These are phyloP conservation scores for Boletus tomentosulus DNA, from an alignment of 768 basidiomycete species.

Conservation along the genomic window DNA sequence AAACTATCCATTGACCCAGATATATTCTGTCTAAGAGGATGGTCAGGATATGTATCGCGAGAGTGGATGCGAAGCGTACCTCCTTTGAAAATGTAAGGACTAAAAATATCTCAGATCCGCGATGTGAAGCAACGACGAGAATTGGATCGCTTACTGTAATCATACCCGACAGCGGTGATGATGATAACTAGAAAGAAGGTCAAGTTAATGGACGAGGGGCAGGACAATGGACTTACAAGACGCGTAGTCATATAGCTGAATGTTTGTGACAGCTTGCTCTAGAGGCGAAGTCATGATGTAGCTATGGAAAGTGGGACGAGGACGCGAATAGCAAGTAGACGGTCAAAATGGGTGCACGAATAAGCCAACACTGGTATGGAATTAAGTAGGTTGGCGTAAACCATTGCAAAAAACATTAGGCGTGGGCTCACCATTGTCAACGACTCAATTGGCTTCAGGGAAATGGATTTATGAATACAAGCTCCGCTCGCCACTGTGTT, in stretches of 20 bases:
- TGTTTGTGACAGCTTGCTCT: background rate
- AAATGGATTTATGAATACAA: too few species aligned
- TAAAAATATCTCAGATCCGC: background rate
- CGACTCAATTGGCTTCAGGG: too few species aligned
- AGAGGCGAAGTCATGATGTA: background rate
- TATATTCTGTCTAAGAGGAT: background rate
- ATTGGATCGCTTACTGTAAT: background rate
- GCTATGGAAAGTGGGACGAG: background rate
- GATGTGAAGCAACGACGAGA: background rate
- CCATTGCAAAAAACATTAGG: too few species aligned
- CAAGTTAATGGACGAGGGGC: background rate
- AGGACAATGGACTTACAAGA: background rate
- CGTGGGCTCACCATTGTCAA: too few species aligned
- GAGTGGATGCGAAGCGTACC: background rate
- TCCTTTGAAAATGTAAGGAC: background rate
- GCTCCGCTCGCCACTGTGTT: too few species aligned
- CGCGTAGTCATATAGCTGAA: background rate
- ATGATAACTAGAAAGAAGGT: background rate
- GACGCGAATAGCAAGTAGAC: too few species aligned
- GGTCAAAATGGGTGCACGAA: too few species aligned
- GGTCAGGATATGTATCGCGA: background rate
- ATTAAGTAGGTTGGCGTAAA: too few species aligned
- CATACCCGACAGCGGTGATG: background rate
- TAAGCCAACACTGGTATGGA: too few species aligned
- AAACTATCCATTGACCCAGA: background rate